Conservation (phyloP, 768 basidiomycete species). For the Hygrophorus russula region DNA sequence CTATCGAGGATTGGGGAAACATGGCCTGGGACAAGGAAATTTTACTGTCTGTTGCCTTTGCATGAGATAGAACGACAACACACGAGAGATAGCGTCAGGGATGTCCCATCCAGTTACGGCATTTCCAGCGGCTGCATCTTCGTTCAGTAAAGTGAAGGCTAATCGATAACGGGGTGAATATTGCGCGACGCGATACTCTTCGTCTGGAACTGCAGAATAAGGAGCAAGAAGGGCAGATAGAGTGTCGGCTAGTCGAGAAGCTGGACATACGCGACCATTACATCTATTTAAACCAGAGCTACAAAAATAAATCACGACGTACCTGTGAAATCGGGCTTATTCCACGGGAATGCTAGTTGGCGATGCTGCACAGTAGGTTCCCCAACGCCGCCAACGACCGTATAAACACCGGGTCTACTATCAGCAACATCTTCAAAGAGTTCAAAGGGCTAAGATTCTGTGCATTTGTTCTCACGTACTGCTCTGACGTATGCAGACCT, state of each 20-base stretch:
- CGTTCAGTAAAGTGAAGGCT: conserved; percentile 88
- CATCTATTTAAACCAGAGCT: neutral
- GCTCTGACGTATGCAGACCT: conserved; percentile 20
- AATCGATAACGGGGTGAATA: conserved; percentile 78
- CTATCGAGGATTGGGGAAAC: conserved; percentile 53
- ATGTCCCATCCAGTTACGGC: conserved; percentile 67
- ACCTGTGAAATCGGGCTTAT: conserved; percentile 10
- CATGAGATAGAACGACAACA: conserved; percentile 16
- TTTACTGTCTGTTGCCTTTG: neutral
- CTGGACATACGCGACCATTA: conserved; percentile 1
- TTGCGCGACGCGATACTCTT: conserved; percentile 45
- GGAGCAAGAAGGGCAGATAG: conserved; percentile 27
- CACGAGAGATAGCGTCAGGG: conserved; percentile 48
- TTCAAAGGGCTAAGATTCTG: neutral
- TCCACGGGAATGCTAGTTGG: conserved; percentile 20
- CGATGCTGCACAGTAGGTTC: conserved; percentile 15
- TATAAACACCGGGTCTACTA: conserved; percentile 13
- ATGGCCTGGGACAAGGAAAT: conserved; percentile 36
- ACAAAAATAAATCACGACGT: conserved; percentile 1
- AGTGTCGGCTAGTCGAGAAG: conserved; percentile 17
- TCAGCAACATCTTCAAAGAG: conserved; percentile 4
- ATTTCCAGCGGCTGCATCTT: conserved; percentile 64
- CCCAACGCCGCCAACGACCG: conserved; percentile 11
- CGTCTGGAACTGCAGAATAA: conserved; percentile 30
- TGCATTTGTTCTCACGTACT: neutral